phyloP scores from a whole-genome alignment of 768 basidiomycete species.

The Collybia nuda region DNA sequence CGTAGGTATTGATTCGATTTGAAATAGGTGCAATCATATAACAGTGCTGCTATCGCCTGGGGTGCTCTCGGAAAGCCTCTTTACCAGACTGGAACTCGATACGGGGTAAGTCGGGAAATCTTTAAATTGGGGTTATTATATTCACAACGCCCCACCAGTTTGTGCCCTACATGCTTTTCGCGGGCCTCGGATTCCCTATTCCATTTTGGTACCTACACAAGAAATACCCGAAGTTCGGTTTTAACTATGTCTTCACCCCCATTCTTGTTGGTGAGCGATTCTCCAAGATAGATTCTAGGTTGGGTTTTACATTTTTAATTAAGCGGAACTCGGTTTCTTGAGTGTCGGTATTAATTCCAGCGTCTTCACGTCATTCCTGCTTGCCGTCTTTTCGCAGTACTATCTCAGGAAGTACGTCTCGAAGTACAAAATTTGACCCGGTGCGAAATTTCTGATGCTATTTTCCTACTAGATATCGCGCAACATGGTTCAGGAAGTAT shows the following conservation, averaged over 20 bases:
- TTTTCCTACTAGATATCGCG: conserved; percentile 25
- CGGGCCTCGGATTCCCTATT: conserved; percentile 48
- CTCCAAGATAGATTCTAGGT: conserved; percentile 5
- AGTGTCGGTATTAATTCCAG: not conserved
- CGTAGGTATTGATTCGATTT: not conserved
- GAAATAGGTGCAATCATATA: conserved; percentile 40
- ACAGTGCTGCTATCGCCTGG: conserved; percentile 54
- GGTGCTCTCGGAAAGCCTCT: conserved; percentile 51
- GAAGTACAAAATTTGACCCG: not conserved
- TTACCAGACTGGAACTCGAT: conserved; percentile 41
- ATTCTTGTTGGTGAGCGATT: conserved; percentile 30
- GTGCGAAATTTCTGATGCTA: not conserved
- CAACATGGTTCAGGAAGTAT: conserved; percentile 50
- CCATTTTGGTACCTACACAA: conserved; percentile 51
- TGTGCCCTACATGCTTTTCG: conserved; percentile 42
- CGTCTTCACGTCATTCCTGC: conserved; percentile 2
- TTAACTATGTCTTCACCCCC: conserved; percentile 43
- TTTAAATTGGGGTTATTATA: conserved; percentile 1
- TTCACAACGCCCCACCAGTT: conserved; percentile 23
- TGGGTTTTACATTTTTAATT: not conserved
- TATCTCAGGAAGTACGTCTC: conserved; percentile 3
- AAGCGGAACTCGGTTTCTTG: conserved; percentile 2
- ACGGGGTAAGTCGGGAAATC: conserved; percentile 31
- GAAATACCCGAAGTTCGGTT: conserved; percentile 43
- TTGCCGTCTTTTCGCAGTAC: conserved; percentile 3